Evolutionary conservation across 371 early-diverging fungal genomes (phyloP).

Genomic region (Apophysomyces variabilis): DNA sequence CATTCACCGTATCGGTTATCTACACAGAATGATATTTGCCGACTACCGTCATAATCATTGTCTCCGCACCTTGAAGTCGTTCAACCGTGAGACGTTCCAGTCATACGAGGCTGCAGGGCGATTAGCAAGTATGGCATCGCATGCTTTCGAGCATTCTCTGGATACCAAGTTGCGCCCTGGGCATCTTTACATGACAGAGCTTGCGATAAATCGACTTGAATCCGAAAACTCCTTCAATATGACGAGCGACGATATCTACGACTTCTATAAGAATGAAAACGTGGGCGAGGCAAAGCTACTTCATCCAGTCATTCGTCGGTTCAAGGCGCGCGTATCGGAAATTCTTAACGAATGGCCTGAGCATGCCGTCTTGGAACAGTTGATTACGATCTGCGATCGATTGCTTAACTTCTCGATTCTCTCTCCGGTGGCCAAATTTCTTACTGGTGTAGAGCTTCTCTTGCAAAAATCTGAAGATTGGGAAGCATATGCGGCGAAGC

Average conservation of each 20-base stretch:
- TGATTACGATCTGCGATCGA: conserved; percentile 70
- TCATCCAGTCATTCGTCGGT: conserved; percentile 64
- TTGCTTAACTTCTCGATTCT: conserved; percentile 78
- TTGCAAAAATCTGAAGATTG: conserved; percentile 92
- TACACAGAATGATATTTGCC: conserved; percentile 42
- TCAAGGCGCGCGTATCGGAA: conserved; percentile 61
- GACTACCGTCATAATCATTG: conserved; percentile 28
- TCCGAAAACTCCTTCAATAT: conserved; percentile 43
- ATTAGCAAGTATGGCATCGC: conserved; percentile 37
- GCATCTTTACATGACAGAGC: conserved; percentile 36
- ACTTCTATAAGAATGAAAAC: conserved; percentile 91
- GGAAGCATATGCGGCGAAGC: conserved; percentile 89
- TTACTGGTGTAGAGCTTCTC: conserved; percentile 89
- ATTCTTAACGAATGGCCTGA: conserved; percentile 83
- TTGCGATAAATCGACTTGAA: conserved; percentile 43
- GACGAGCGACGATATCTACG: conserved; percentile 60
- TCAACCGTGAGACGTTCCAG: conserved; percentile 35
- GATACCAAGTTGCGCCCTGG: conserved; percentile 41
- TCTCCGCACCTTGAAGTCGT: conserved; percentile 19
- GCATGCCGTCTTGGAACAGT: conserved; percentile 82
- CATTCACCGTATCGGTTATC: conserved; percentile 54
- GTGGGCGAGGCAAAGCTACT: conserved; percentile 74
- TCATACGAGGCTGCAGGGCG: conserved; percentile 46
- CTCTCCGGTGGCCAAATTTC: conserved; percentile 88
- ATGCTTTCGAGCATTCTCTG: conserved; percentile 29